phyloP scores from a whole-genome alignment of 2,329 filamentous ascomycete species.

The Colletotrichum karsti region DNA sequence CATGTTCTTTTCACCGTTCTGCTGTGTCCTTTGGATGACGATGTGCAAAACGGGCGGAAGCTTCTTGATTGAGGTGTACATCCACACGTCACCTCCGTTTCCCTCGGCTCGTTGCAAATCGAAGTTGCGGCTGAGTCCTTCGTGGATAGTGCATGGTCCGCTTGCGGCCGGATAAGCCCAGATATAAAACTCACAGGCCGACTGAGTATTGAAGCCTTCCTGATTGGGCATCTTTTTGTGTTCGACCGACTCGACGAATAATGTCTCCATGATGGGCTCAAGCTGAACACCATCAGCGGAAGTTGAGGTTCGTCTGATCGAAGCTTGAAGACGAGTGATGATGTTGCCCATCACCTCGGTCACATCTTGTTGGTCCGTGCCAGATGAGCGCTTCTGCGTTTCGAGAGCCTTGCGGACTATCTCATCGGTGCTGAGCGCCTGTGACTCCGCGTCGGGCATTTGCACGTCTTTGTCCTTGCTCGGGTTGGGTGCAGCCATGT shows the following conservation, averaged over 20 bases:
- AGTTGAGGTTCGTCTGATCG: slow-evolving; percentile 77
- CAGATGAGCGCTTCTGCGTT: slow-evolving; percentile 55
- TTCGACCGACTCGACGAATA: slow-evolving; percentile 70
- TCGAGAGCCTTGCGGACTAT: slow-evolving; percentile 55
- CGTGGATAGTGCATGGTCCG: slow-evolving; percentile 73
- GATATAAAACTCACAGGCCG: slow-evolving; percentile 68
- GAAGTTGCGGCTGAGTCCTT: slow-evolving; percentile 86
- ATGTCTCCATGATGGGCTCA: slow-evolving; percentile 79
- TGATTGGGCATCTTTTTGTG: slow-evolving; percentile 64
- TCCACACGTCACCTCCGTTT: slow-evolving; percentile 65
- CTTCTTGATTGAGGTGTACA: slow-evolving; percentile 76
- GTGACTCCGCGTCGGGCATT: slow-evolving; percentile 2
- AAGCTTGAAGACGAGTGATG: slow-evolving; percentile 88
- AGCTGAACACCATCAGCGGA: slow-evolving; percentile 75
- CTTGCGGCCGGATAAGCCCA: slow-evolving; percentile 65
- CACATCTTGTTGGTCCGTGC: slow-evolving; percentile 87
- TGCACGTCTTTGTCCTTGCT: slow-evolving; percentile 11
- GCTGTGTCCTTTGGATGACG: slow-evolving; percentile 84
- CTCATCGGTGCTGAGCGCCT: slow-evolving; percentile 44
- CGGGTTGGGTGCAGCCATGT: slow-evolving; percentile 27
- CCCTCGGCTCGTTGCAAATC: slow-evolving; percentile 71
- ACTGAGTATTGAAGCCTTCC: slow-evolving; percentile 35
- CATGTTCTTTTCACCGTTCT: slow-evolving; percentile 77
- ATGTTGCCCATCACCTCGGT: slow-evolving; percentile 95
- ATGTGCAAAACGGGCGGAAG: slow-evolving; percentile 89